Conservation (phyloP, 2,329 filamentous ascomycete genomes). For the Monosporascus cannonballus region DNA sequence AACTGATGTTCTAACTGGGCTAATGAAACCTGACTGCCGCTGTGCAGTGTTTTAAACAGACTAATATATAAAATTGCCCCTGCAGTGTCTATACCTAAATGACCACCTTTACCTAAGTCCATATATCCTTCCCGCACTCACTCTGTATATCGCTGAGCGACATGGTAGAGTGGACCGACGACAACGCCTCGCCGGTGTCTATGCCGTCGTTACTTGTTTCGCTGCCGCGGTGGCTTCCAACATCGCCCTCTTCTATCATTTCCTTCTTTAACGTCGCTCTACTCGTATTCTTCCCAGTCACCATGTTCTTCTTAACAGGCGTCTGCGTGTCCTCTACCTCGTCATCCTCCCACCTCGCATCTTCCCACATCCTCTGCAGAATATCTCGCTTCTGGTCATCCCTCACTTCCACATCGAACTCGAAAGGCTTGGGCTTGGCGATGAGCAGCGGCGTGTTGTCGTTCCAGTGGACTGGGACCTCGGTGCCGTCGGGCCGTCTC, state of each 20-base stretch:
- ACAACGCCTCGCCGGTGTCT: background rate
- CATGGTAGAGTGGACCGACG: background rate
- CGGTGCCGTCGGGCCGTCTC: conserved; percentile 16
- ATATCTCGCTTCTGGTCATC: conserved; percentile 14
- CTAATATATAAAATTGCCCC: too few species aligned
- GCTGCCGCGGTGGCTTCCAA: background rate
- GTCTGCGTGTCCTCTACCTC: conserved; percentile 12
- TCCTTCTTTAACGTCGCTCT: conserved; percentile 27
- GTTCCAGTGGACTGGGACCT: conserved; percentile 37
- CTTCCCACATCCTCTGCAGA: conserved; percentile 31
- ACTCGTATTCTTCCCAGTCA: conserved; percentile 15
- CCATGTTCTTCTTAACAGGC: too few species aligned
- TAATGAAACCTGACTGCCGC: too few species aligned
- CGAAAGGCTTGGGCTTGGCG: conserved; percentile 35
- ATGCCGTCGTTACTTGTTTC: background rate
- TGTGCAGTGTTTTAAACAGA: too few species aligned
- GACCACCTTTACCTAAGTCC: background rate
- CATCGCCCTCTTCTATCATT: conserved; percentile 7
- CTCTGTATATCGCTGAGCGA: background rate
- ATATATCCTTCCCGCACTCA: background rate
- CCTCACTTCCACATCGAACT: conserved; percentile 30
- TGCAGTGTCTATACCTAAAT: too few species aligned
- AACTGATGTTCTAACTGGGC: too few species aligned
- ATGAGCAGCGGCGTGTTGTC: conserved; percentile 37
- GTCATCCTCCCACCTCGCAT: conserved; percentile 27